Evolutionary conservation across 768 basidiomycete genomes (phyloP), one percentile per base, ranked within the genome.

Genomic region (Suillus placidus): DNA sequence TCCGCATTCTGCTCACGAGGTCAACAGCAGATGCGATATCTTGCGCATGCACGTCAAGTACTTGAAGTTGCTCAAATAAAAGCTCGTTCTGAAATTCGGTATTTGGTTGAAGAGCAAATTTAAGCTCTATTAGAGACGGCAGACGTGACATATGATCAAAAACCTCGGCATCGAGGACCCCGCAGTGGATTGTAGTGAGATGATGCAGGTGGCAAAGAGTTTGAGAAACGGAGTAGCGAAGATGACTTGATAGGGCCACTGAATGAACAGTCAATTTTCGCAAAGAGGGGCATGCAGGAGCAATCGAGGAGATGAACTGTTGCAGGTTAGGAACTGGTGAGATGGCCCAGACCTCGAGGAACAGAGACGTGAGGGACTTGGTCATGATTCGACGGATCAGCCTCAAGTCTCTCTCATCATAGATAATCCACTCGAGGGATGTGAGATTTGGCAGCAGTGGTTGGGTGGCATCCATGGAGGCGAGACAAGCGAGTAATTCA

Each of bases 391-490:
- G 58, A 30, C 38, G 16, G 26, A 42, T 26, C 10, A 42, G 40
- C 26, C 30, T 18, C 40, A 60, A 43, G 40, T 60, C 30, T 32
- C 34, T 20, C 26, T 42, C 18, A 6, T 42, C 58, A 42, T 18
- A 30, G 16, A 60, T 30, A 20, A 18, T 66, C 74, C 75, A 77
- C 26, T 70, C 57, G 26, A 76, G 69, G 37, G 71, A 71, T 0
- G 61, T 73, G 32, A 75, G 68, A n/a, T 73, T 77, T 9, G 74
- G 74, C 14, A 76, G 74, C 2, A 76, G 37, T 0, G 75, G 75
- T 4, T 69, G 56, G 0, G 71, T 62, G 0, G 69, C 62, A 13
- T 60, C 58, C 58, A 60, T 60, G 5, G 58, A 42, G 10, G 58
- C 58, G 26, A 60, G 58, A 32, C 18, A 20, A 42, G 30, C 38